Evolutionary conservation across 139 green algal species (phyloP), one percentile per base, ranked within the genome.

Genomic region (Pleodorina starrii): DNA sequence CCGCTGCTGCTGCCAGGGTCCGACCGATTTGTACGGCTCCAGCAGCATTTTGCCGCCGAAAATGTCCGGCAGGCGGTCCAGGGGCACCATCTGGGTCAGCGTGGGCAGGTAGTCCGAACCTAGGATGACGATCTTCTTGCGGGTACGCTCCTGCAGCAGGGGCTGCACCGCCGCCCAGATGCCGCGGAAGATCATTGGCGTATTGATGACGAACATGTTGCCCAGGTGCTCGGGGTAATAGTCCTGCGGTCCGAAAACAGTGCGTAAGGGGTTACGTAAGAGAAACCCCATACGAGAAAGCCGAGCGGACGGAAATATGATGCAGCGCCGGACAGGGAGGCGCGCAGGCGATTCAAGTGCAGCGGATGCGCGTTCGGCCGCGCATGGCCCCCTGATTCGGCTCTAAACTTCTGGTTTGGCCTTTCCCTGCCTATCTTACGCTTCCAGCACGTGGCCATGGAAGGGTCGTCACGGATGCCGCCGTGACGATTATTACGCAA

Each of bases 161-260:
- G 92, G 90, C 78, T 88, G 63, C 48, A 89, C 69, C 36, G 68
- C 69, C 25, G 84, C 69, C 84, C 84, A 89, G 5, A 89, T 73
- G 36, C 48, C 84, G 27, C 69, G 84, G 73, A 96, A 95, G 60
- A 95, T 91, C 38, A 90, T 80, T 25, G 92, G 92, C 63, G 91
- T 91, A 81, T 88, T 88, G n/a, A 88, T 88, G 46, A 88, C 54
- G 83, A 81, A 88, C 83, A 88, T 69, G 21, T 7, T 51, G n/a
- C 92, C 94, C 66, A 96, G 86, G 77, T 93, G 90, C 89, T 96
- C 94, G 5, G 94, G 94, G 84, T 94, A 96, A 71, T 94, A 92
- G 86, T 95, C 92, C 88, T 95, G 88, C n/a, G 38, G 75, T 17
- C 2, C 6, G 27, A 32, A 27, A n/a, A 35, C 48, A 42, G 27